Conservation (phyloP, 352 stramenopile species). For the Pythium aristosporum region DNA sequence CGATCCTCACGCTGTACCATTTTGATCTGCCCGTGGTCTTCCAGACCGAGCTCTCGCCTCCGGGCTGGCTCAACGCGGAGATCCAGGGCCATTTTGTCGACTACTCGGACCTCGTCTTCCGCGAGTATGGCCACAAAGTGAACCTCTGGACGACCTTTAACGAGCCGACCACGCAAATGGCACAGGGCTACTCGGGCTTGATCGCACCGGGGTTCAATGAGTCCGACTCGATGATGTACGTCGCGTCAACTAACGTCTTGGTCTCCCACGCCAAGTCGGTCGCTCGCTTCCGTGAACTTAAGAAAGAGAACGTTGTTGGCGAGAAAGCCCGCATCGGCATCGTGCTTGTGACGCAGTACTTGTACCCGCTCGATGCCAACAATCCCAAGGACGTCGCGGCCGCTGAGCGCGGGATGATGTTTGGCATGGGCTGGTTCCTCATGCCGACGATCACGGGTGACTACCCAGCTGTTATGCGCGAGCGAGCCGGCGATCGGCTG, state of each 20-base stretch:
- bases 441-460: conserved; percentile 89
- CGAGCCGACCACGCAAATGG: conserved; percentile 72
- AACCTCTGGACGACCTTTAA: conserved; percentile 97
- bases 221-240: not conserved
- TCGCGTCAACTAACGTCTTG: not conserved
- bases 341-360: conserved; percentile 84
- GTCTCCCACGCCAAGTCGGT: too few species aligned
- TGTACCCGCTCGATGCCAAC: conserved; percentile 69
- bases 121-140: conserved; percentile 90
- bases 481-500: conserved; percentile 72
- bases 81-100: conserved; percentile 62
- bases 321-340: conserved; percentile 88
- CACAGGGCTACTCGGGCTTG: not conserved
- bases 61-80: conserved; percentile 57
- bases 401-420: conserved; percentile 83
- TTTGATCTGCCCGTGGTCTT: too few species aligned
- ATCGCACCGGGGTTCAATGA: not conserved
- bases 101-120: conserved; percentile 90
- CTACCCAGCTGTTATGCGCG: conserved; percentile 91
- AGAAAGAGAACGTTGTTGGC: conserved; percentile 35
- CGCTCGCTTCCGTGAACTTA: conserved; percentile 76
- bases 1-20: conserved; percentile 94
- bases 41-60: too few species aligned
- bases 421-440: conserved; percentile 90
- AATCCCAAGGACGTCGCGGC: conserved; percentile 48